Conservation (phyloP, 2,329 filamentous ascomycete genomes). For the Paraphoma sp. region DNA sequence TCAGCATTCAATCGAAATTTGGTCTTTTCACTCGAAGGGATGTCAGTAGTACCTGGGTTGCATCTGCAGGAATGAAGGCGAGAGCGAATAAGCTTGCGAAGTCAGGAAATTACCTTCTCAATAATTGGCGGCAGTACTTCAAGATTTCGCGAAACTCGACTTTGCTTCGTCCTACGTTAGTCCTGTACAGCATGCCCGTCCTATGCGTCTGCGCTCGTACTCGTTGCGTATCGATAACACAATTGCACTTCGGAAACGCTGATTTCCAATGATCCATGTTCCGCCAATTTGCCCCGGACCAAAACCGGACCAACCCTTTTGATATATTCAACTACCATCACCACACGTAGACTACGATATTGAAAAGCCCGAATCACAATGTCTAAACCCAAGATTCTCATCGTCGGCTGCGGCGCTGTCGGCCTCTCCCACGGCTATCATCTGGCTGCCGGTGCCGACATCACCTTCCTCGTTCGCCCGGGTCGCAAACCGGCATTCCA, state of each 20-base stretch:
- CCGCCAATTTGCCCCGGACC: background rate
- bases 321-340: background rate
- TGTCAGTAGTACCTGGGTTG: too few relatives aligned
- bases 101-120: too few relatives aligned
- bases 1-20: too few relatives aligned
- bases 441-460: constrained; percentile 21
- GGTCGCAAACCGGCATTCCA: constrained; percentile 24
- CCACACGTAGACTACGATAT: background rate
- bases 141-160: background rate
- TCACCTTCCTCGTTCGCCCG: constrained; percentile 32
- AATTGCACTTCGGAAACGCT: too few relatives aligned
- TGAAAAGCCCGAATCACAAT: constrained; percentile 3
- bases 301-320: background rate
- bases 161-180: background rate
- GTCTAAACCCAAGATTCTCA: constrained; percentile 23
- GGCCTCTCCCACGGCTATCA: constrained; percentile 27
- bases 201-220: too few relatives aligned
- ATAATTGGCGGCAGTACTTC: too few relatives aligned
- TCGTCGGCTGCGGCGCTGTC: constrained; percentile 30
- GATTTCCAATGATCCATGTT: too few relatives aligned
- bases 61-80: too few relatives aligned
- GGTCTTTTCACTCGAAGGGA: too few relatives aligned
- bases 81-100: too few relatives aligned
- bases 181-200: background rate
- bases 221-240: too few relatives aligned